phyloP scores from a whole-genome alignment of 257 asterid genomes.

The Pogostemon cablin region DNA sequence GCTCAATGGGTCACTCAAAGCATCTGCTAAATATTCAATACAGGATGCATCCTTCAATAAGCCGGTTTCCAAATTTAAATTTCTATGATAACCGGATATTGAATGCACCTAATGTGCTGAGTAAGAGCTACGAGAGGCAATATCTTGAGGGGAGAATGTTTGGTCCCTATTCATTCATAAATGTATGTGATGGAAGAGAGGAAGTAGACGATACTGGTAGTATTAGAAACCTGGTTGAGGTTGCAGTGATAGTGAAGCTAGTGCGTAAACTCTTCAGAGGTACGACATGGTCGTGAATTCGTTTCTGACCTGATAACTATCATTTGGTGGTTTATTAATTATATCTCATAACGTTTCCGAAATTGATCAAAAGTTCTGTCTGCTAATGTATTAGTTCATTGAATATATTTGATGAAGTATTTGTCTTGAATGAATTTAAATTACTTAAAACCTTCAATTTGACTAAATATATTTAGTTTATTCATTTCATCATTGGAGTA shows the following conservation, averaged over 20 bases:
- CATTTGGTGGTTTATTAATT: no score
- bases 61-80: conserved; percentile 45
- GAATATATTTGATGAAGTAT: no score
- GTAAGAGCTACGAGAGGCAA: conserved; percentile 25
- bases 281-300: neutral
- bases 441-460: no score
- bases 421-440: no score
- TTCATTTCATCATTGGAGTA: no score
- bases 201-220: conserved; percentile 49
- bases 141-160: conserved; percentile 48
- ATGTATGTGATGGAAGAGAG: conserved; percentile 51
- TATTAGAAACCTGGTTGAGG: conserved; percentile 33
- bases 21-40: conserved; percentile 48
- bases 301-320: no score
- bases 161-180: conserved; percentile 65
- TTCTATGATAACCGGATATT: conserved; percentile 42
- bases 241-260: conserved; percentile 46
- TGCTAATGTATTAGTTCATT: no score
- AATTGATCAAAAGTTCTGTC: no score
- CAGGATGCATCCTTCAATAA: conserved; percentile 54
- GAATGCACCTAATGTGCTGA: conserved; percentile 47
- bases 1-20: conserved; percentile 8
- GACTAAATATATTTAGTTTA: no score
- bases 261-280: conserved; percentile 56
- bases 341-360: no score